Conservation (phyloP, 2,329 filamentous ascomycete species). For the Plectosphaerella cucumerina region DNA sequence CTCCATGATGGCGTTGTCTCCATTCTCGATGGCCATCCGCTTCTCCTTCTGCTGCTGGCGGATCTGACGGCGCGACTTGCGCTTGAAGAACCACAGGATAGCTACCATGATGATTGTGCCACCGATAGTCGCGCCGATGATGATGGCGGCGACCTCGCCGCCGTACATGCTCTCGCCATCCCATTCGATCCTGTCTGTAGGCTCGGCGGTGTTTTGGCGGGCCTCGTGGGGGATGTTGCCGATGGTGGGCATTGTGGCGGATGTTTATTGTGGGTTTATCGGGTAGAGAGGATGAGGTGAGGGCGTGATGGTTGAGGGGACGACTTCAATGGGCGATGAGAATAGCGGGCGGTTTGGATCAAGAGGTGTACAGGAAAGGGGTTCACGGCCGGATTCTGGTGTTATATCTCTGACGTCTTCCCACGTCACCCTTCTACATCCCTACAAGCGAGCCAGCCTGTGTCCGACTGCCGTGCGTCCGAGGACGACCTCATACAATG, state of each 20-base stretch:
- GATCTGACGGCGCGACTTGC: no score
- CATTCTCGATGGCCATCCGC: not conserved
- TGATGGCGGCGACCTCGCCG: not conserved
- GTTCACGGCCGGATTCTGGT: no score
- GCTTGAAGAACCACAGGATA: not conserved
- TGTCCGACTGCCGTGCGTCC: no score
- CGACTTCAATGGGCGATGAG: not conserved
- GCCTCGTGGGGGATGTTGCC: not conserved
- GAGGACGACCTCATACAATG: not conserved
- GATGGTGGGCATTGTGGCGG: not conserved
- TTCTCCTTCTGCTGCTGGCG: not conserved
- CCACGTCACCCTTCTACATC: not conserved
- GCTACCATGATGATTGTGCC: not conserved
- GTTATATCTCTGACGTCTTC: not conserved
- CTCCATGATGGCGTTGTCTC: not conserved
- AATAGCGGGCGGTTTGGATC: no score
- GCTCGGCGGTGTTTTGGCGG: not conserved
- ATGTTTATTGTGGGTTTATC: not conserved
- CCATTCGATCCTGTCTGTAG: not conserved
- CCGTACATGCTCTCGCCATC: not conserved
- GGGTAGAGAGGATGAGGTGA: not conserved
- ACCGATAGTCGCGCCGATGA: not conserved
- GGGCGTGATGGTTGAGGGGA: not conserved
- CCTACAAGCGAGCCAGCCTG: not conserved
- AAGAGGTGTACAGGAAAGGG: no score